These are phyloP conservation scores for Botrytis byssoidea DNA, from an alignment of 2,329 filamentous ascomycete genomes.

Conservation along the genomic window DNA sequence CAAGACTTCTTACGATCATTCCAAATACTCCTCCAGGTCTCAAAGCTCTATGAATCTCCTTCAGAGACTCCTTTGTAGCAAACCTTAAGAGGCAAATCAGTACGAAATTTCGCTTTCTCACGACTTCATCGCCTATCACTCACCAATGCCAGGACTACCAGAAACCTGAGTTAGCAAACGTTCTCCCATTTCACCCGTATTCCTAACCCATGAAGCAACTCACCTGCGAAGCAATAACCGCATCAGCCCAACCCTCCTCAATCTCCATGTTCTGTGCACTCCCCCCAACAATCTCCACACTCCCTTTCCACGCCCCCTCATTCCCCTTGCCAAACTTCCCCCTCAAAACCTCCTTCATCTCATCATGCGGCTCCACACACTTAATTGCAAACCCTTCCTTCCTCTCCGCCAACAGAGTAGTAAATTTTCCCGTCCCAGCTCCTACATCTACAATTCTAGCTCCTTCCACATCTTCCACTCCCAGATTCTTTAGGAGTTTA, in stretches of 20 bases:
- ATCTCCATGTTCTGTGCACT: slow-evolving; percentile 57
- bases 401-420: slow-evolving; percentile 57
- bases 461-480: slow-evolving; percentile 47
- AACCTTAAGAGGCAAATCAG: slow-evolving; percentile 51
- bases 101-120: neutral
- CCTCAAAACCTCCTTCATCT: slow-evolving; percentile 63
- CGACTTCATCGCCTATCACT: slow-evolving; percentile 1
- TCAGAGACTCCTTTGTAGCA: slow-evolving; percentile 58
- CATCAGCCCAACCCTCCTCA: slow-evolving; percentile 60
- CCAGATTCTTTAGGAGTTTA: slow-evolving; percentile 55
- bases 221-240: slow-evolving; percentile 67
- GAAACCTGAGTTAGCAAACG: slow-evolving; percentile 19
- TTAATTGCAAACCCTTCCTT: slow-evolving; percentile 59
- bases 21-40: slow-evolving; percentile 60
- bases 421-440: slow-evolving; percentile 70
- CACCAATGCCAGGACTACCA: slow-evolving; percentile 50
- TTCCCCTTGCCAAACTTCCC: slow-evolving; percentile 52
- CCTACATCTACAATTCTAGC: slow-evolving; percentile 62
- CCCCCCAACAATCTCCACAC: slow-evolving; percentile 51
- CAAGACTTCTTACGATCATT: slow-evolving; percentile 46
- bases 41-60: slow-evolving; percentile 66
- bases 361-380: slow-evolving; percentile 62
- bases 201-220: slow-evolving; percentile 32
- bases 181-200: neutral
- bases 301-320: slow-evolving; percentile 52